phyloP scores from a whole-genome alignment of 768 basidiomycete species.

The Tylopilus subfusipes region DNA sequence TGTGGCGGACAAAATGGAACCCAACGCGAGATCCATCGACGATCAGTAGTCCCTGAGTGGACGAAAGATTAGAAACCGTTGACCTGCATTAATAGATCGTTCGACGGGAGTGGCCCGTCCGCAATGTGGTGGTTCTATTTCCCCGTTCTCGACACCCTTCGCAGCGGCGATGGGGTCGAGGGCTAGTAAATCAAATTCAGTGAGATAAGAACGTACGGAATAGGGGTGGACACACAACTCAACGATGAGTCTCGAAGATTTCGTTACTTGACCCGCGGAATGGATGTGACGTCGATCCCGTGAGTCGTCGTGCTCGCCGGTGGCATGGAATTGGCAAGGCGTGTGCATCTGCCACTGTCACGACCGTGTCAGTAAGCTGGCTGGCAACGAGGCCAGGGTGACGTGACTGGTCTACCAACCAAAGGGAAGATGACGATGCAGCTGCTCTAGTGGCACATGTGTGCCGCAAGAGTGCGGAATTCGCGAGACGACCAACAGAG shows the following conservation, averaged over 20 bases:
- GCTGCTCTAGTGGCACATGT: constrained; percentile 4
- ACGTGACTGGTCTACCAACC: constrained; percentile 2
- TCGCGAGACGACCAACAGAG: constrained; percentile 13
- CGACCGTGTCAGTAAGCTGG: constrained; percentile 16
- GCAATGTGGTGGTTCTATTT: constrained; percentile 39
- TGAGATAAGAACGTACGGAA: constrained; percentile 6
- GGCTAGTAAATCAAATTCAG: constrained; percentile 33
- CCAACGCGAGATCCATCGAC: constrained; percentile 53
- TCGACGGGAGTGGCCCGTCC: constrained; percentile 52
- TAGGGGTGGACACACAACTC: constrained; percentile 10
- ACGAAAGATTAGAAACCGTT: constrained; percentile 40
- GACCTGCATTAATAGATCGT: constrained; percentile 62
- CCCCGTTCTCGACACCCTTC: constrained; percentile 47
- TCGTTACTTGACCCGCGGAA: constrained; percentile 13
- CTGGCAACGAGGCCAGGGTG: constrained; percentile 14
- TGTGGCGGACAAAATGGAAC: constrained; percentile 45
- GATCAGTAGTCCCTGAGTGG: constrained; percentile 55
- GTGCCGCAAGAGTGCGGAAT: constrained; percentile 4
- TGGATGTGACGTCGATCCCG: constrained; percentile 12
- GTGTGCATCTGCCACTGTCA: constrained; percentile 5
- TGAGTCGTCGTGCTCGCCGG: neutral
- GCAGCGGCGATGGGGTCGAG: constrained; percentile 53
- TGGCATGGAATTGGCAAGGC: constrained; percentile 2
- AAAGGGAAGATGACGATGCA: constrained; percentile 2
- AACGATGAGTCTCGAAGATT: constrained; percentile 45